These are phyloP conservation scores for Pittosporum tobira DNA, from an alignment of 129 eudicot species.

Conservation along the genomic window DNA sequence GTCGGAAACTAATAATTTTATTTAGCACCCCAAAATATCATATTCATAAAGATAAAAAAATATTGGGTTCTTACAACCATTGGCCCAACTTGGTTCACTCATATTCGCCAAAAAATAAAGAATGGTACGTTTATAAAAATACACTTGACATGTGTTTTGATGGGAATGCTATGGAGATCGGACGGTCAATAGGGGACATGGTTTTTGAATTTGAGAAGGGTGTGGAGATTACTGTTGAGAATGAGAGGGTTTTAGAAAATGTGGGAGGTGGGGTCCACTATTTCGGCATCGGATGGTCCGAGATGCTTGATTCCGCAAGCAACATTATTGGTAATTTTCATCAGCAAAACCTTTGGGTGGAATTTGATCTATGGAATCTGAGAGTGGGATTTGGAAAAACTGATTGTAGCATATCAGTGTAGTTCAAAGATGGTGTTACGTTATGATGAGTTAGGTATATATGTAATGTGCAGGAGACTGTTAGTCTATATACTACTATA, in stretches of 20 bases:
- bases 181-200: conserved; percentile 60
- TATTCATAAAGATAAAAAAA: too few species aligned
- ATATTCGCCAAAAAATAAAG: conserved; percentile 33
- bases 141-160: conserved; percentile 73
- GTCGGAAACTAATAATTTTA: too few species aligned
- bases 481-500: too few species aligned
- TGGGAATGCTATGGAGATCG: conserved; percentile 44
- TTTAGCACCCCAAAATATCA: too few species aligned
- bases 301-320: conserved; percentile 50
- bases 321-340: conserved; percentile 77
- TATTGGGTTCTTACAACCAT: too few species aligned
- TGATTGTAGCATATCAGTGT: conserved; percentile 60
- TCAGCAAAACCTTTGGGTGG: conserved; percentile 83
- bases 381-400: conserved; percentile 74
- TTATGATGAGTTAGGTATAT: too few species aligned
- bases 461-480: too few species aligned
- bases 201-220: conserved; percentile 47
- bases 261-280: conserved; percentile 74
- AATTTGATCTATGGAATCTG: conserved; percentile 53
- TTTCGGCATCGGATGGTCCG: conserved; percentile 67
- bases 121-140: conserved; percentile 47
- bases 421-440: too few species aligned
- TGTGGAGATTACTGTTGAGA: conserved; percentile 36
- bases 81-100: too few species aligned
- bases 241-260: conserved; percentile 46